phyloP scores from a whole-genome alignment of 345 rosid genomes.

The Hypericum perforatum region DNA sequence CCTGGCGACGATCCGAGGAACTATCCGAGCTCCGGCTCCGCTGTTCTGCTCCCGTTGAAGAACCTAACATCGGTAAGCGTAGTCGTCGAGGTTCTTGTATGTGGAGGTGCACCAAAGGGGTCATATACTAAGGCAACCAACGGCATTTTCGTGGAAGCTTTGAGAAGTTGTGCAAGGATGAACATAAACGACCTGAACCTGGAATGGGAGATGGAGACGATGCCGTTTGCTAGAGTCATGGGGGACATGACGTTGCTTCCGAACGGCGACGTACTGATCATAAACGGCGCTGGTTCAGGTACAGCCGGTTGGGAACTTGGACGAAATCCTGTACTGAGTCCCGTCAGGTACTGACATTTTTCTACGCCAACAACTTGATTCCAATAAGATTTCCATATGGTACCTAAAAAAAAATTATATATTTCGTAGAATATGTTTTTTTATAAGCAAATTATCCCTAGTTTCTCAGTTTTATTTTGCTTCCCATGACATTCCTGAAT shows the following conservation, averaged over 20 bases:
- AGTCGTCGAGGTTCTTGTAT: no score
- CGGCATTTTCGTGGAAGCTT: slow-evolving; percentile 33
- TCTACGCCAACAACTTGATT: no score
- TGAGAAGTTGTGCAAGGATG: slow-evolving; percentile 64
- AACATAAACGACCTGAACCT: slow-evolving; percentile 60
- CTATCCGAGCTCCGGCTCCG: slow-evolving; percentile 82
- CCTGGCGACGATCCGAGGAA: slow-evolving; percentile 67
- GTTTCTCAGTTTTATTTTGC: no score
- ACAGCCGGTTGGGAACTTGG: slow-evolving; percentile 69
- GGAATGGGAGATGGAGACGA: slow-evolving; percentile 55
- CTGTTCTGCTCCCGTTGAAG: slow-evolving; percentile 64
- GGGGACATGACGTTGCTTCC: slow-evolving; percentile 83
- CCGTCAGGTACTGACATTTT: slow-evolving; percentile 35
- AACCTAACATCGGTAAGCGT: no score
- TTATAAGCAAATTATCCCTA: no score
- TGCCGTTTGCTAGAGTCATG: slow-evolving; percentile 72
- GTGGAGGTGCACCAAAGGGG: slow-evolving; percentile 80
- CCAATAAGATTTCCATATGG: no score
- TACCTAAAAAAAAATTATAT: no score
- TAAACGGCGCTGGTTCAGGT: slow-evolving; percentile 60
- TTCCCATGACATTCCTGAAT: no score
- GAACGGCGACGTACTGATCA: slow-evolving; percentile 53
- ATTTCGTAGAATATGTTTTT: no score
- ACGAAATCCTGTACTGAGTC: slow-evolving; percentile 47
- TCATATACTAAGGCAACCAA: slow-evolving; percentile 24